Evolutionary conservation across 2,329 filamentous ascomycete species (phyloP).

Genomic region (Helminthosporium solani): DNA sequence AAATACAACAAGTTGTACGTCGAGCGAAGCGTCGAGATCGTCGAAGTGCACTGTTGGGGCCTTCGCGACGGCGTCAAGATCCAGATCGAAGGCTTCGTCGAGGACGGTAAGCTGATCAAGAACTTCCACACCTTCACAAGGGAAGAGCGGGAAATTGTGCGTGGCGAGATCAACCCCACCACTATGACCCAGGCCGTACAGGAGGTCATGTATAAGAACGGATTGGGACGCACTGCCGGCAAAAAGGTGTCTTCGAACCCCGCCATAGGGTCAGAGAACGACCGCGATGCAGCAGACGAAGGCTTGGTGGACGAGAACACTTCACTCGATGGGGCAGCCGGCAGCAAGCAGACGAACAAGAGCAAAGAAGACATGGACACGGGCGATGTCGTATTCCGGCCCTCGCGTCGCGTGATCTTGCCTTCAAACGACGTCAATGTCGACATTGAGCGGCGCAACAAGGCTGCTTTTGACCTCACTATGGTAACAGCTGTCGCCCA

Average conservation of each 20-base stretch:
- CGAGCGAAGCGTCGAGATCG: constrained; percentile 78
- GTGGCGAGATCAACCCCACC: constrained; percentile 51
- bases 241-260: constrained; percentile 16
- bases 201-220: constrained; percentile 47
- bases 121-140: constrained; percentile 76
- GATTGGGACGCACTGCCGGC: constrained; percentile 27
- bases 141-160: constrained; percentile 69
- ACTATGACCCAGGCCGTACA: constrained; percentile 48
- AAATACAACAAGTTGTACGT: constrained; percentile 74
- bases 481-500: constrained; percentile 93
- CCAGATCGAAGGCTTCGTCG: constrained; percentile 77
- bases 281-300: constrained; percentile 14
- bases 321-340: constrained; percentile 18
- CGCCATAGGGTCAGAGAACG: constrained; percentile 12
- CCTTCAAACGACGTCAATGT: constrained; percentile 87
- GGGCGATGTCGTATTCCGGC: constrained; percentile 77
- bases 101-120: constrained; percentile 87
- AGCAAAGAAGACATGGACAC: constrained; percentile 49
- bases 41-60: constrained; percentile 90
- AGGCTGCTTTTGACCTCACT: constrained; percentile 71
- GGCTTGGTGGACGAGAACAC: constrained; percentile 17
- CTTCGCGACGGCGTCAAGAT: constrained; percentile 85
- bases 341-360: constrained; percentile 20
- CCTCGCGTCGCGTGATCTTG: constrained; percentile 66
- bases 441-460: constrained; percentile 82